Evolutionary conservation across 2,329 filamentous ascomycete species (phyloP).

Genomic region (Sporothrix phasma): DNA sequence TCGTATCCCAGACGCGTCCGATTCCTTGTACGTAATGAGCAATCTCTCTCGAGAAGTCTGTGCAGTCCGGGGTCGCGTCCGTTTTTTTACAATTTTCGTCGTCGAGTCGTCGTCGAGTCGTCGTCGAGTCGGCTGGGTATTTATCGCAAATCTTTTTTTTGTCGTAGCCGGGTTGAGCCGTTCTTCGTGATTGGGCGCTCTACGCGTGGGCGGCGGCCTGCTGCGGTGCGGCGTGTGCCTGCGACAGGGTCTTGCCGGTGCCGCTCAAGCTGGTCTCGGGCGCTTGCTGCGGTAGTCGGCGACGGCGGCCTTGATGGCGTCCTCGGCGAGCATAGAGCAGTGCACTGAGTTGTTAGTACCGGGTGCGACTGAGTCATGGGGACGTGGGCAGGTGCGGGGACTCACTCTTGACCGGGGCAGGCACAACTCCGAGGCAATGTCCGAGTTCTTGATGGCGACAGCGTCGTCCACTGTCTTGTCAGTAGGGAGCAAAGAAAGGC

Average conservation of each 20-base stretch:
- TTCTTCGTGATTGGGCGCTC: neutral
- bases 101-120: neutral
- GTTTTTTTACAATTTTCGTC: neutral
- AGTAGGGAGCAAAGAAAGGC: neutral
- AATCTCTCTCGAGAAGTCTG: no score
- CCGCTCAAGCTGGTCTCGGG: constrained; percentile 73
- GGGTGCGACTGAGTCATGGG: constrained; percentile 17
- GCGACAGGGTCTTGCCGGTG: constrained; percentile 33
- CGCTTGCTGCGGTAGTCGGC: constrained; percentile 89
- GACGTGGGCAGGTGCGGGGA: constrained; percentile 64
- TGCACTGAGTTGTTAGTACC: constrained; percentile 52
- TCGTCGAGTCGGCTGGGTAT: neutral
- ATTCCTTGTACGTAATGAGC: neutral
- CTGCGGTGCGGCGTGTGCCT: constrained; percentile 10
- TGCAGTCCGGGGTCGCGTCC: no score
- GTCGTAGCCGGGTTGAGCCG: neutral
- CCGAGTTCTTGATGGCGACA: constrained; percentile 84
- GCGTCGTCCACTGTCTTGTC: constrained; percentile 65
- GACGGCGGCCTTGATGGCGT: constrained; percentile 87
- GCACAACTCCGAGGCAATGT: constrained; percentile 94
- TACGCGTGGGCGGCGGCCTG: constrained; percentile 15
- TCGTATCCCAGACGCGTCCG: neutral
- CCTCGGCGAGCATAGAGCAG: constrained; percentile 86
- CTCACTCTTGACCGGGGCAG: constrained; percentile 80
- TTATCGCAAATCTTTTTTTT: neutral